A percentile compares a stretch with the other conserved stretches of the same genome.
Evolutionary conservation across 108 stramenopile species (phyloP).

Genomic region (Pseudonitzschia delicatissima): DNA sequence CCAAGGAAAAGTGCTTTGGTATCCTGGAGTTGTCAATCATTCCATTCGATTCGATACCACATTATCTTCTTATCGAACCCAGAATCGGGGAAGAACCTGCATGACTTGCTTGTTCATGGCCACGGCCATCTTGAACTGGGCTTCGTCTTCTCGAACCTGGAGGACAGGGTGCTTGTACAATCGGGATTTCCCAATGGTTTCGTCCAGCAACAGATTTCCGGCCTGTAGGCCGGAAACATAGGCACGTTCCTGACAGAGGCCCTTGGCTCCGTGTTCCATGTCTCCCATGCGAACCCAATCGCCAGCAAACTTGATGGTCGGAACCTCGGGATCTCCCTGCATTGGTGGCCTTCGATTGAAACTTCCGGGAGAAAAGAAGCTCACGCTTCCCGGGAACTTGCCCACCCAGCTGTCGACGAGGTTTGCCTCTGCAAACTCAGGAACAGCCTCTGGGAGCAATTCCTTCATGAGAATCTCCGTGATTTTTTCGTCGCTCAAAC

Average conservation of each 20-base stretch:
- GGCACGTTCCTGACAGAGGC: constrained; percentile 91
- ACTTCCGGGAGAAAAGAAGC: constrained; percentile 88
- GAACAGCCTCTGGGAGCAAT: constrained; percentile 72
- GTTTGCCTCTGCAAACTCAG: constrained; percentile 72
- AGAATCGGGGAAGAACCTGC: constrained; percentile 71
- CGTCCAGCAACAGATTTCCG: constrained; percentile 65
- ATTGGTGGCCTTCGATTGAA: constrained; percentile 76
- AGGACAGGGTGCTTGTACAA: constrained; percentile 53
- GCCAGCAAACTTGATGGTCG: constrained; percentile 84
- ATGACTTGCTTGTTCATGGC: constrained; percentile 75
- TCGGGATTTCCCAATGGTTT: constrained; percentile 19
- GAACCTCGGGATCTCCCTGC: constrained; percentile 57
- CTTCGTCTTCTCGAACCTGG: constrained; percentile 90
- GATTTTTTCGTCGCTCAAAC: constrained; percentile 79
- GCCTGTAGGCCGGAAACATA: constrained; percentile 88
- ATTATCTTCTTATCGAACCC: constrained; percentile 63
- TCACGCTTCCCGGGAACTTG: constrained; percentile 79
- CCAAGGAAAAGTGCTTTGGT: background rate
- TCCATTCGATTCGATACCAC: too few relatives aligned
- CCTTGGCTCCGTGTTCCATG: constrained; percentile 90
- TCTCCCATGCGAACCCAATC: constrained; percentile 94
- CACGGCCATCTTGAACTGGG: constrained; percentile 63
- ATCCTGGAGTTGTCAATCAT: background rate
- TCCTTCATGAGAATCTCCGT: constrained; percentile 74
- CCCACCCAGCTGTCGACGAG: constrained; percentile 89